Conservation (phyloP, 805 yeast genomes). For the Wickerhamiella spandovensis region DNA sequence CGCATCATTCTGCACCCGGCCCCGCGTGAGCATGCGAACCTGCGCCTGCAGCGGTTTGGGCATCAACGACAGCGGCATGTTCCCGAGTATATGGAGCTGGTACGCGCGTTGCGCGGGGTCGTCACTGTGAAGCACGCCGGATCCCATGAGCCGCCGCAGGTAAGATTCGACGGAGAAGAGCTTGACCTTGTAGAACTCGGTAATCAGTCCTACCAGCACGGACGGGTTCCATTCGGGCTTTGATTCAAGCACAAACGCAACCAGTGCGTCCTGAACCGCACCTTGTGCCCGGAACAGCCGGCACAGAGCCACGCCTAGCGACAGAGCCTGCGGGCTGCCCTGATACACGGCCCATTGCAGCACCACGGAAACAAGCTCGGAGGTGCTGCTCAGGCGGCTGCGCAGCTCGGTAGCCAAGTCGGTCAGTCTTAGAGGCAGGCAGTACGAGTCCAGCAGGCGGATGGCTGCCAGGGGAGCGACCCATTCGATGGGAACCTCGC, state of each 20-base stretch:
- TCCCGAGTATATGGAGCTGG: conserved; percentile 37
- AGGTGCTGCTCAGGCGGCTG: conserved; percentile 1
- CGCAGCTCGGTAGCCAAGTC: conserved; percentile 10
- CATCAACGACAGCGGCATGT: conserved; percentile 20
- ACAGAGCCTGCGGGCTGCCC: conserved; percentile 6
- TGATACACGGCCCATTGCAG: conserved; percentile 11
- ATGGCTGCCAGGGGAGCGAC: conserved; percentile 7
- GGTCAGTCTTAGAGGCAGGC: conserved; percentile 15
- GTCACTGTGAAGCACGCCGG: conserved; percentile 61
- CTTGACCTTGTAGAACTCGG: conserved; percentile 35
- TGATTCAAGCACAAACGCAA: neutral
- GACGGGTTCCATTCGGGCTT: conserved; percentile 1
- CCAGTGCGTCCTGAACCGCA: neutral
- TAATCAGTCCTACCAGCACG: conserved; percentile 29
- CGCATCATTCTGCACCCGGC: neutral
- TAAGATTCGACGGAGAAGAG: conserved; percentile 51
- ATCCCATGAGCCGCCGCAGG: conserved; percentile 66
- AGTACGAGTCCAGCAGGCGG: conserved; percentile 20
- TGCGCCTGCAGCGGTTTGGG: conserved; percentile 11
- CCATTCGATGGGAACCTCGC: conserved; percentile 9
- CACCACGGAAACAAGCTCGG: conserved; percentile 7
- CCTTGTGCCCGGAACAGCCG: conserved; percentile 10
- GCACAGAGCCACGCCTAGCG: conserved; percentile 10
- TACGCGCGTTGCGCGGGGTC: conserved; percentile 25
- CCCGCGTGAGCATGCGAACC: conserved; percentile 9